Base-by-base conservation (phyloP, 345 rosid species). In the Aurinia saxatilis region DNA sequence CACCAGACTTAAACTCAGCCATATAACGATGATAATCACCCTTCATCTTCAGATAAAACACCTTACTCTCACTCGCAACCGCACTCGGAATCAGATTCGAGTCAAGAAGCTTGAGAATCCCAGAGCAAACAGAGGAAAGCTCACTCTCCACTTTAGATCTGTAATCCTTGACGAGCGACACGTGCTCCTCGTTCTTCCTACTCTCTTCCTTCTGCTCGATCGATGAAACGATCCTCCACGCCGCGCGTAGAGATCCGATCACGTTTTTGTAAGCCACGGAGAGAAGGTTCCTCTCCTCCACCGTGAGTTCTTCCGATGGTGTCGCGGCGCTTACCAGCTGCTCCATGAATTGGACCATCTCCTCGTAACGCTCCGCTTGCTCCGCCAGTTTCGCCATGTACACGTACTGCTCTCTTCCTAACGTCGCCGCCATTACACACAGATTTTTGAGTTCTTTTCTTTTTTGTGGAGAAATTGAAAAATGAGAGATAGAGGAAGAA, bases 211-310 rank as follows among this genome's bases (percentile, higher is more conserved):
- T 91, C 81, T 88, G 95, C 79, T 91, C 98, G 58, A 91, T 91
- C 59, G 98, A 91, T 0, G 95, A 86, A 5, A 88, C 92, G 63
- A 91, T 91, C 30, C 98, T 81, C 98, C 98, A 91, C 2, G 96
- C 96, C 2, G 98, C 98, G 1, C 98, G 92, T 15, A 91, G 93
- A 37, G 98, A 88, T 34, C 98, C 98, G 78, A 91, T 91, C 62
- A 91, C 98, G 93, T 91, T 91, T 73, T 91, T 88, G 77, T 86
- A 91, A 25, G 98, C 96, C 0, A 91, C 98, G 5, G 98, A 91
- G 48, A 91, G 92, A 14, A 91, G 96, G 73, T 88, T 91, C 10
- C 98, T 82, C 77, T 91, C 98, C 80, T 91, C 98, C 2, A 89
- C 89, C 8, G 90, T 86, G 56, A 88, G 95, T 66, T 91, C 98